Conservation (phyloP, 768 basidiomycete species). For the Suillus bovinus region DNA sequence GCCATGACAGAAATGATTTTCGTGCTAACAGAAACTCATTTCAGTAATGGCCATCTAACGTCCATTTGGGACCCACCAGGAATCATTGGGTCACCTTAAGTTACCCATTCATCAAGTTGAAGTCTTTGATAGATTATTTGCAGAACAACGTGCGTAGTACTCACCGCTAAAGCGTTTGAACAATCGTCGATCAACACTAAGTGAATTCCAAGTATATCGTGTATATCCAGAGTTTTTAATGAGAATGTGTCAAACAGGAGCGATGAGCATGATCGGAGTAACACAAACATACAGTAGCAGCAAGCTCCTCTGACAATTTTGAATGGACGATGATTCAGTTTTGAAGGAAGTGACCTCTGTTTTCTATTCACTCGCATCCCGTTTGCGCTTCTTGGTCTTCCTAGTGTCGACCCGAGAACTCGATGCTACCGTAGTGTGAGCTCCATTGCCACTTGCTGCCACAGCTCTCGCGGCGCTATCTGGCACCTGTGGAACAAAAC, state of each 20-base stretch:
- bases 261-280: not conserved
- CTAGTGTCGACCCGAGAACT: conserved; percentile 6
- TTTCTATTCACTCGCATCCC: conserved; percentile 15
- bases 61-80: not conserved
- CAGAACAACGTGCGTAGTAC: not conserved
- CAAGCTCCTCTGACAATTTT: not conserved
- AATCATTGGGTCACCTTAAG: too few species aligned
- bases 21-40: not conserved
- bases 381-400: conserved; percentile 25
- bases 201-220: not conserved
- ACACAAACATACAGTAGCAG: not conserved
- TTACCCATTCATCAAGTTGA: not conserved
- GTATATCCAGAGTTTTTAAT: not conserved
- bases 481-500: not conserved
- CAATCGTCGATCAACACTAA: not conserved
- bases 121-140: not conserved
- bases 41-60: not conserved
- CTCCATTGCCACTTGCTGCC: not conserved
- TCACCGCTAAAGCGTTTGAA: not conserved
- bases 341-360: not conserved
- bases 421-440: not conserved
- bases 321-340: not conserved
- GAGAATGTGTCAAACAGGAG: not conserved
- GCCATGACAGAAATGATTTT: too few species aligned
- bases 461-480: not conserved